These are phyloP conservation scores for Sextonia rubra DNA, from an alignment of 164 flowering plant species.

Conservation along the genomic window DNA sequence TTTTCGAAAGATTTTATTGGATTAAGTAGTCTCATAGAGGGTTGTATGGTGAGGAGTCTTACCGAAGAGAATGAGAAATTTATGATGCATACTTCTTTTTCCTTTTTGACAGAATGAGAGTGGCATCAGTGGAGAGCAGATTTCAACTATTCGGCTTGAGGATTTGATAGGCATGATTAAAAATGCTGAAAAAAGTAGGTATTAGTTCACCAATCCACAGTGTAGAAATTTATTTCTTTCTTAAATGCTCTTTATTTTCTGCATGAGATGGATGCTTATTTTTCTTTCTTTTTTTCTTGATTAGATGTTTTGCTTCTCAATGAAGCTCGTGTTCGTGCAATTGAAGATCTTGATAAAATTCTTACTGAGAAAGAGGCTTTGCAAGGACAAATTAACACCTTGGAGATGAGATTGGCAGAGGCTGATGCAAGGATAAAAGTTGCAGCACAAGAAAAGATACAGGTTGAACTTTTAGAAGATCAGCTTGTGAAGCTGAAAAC, in stretches of 20 bases:
- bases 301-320: slow-evolving; percentile 86
- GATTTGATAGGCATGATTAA: slow-evolving; percentile 81
- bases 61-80: background rate
- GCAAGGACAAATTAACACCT: slow-evolving; percentile 71
- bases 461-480: slow-evolving; percentile 59
- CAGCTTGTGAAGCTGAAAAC: slow-evolving; percentile 62
- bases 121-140: slow-evolving; percentile 34
- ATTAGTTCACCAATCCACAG: background rate
- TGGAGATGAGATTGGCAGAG: slow-evolving; percentile 83
- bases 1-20: background rate
- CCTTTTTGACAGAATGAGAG: slow-evolving; percentile 33
- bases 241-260: background rate
- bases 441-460: slow-evolving; percentile 82
- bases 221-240: background rate
- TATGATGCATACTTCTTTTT: slow-evolving; percentile 1
- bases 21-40: background rate
- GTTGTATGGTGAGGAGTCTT: background rate
- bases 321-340: slow-evolving; percentile 76
- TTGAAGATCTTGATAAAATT: slow-evolving; percentile 72
- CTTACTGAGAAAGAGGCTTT: slow-evolving; percentile 68
- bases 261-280: background rate
- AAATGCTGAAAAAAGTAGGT: slow-evolving; percentile 85
- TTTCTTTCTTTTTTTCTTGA: slow-evolving; percentile 6
- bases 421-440: slow-evolving; percentile 78
- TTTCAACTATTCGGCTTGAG: slow-evolving; percentile 45